Conservation (phyloP, 163 green algal genomes). For the Coccomyxa subellipsoidea region DNA sequence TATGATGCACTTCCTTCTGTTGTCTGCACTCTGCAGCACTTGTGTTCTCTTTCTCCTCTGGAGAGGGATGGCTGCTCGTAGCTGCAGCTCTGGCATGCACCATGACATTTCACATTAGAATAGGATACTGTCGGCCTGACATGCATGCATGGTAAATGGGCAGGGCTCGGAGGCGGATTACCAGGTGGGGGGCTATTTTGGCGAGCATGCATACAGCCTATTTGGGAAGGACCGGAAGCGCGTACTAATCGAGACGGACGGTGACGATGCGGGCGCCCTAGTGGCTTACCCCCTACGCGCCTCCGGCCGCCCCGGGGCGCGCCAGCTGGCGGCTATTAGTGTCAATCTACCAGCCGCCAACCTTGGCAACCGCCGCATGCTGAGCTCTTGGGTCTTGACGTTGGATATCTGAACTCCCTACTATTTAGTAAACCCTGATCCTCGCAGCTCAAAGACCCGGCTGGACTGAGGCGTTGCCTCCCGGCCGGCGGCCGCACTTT, state of each 20-base stretch:
- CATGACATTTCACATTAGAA: neutral
- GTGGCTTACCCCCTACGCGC: neutral
- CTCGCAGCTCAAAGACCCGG: too few species aligned
- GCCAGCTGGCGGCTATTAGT: neutral
- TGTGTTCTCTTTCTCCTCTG: neutral
- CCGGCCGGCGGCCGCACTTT: too few species aligned
- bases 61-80: neutral
- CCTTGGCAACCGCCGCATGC: neutral
- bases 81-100: neutral
- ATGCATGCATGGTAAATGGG: neutral
- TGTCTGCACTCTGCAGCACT: too few species aligned
- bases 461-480: too few species aligned
- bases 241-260: neutral
- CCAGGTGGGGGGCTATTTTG: neutral
- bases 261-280: neutral
- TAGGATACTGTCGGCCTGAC: neutral
- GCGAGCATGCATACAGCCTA: neutral
- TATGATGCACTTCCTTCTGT: neutral
- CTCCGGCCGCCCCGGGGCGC: neutral
- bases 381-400: too few species aligned
- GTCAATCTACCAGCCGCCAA: neutral
- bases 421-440: too few species aligned
- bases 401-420: too few species aligned
- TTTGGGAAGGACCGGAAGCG: neutral
- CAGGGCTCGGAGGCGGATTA: neutral